A percentile compares a stretch with the other conserved stretches of the same genome.
phyloP scores from a whole-genome alignment of 208 protist species.

The Leishmania arabica region DNA sequence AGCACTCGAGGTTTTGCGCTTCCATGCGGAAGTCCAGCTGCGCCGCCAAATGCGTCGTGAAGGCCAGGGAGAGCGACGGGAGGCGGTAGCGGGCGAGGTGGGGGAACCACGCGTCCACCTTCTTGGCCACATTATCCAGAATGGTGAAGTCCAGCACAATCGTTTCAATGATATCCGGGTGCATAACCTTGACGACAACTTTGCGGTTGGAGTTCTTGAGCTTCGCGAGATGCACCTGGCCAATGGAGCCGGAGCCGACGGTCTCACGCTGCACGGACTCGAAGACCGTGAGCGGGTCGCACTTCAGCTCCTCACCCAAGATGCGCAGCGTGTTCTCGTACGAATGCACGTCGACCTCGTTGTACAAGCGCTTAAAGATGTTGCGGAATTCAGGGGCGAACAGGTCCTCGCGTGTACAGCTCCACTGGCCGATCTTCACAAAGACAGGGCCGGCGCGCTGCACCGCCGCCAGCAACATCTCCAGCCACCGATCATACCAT shows the following conservation, averaged over 20 bases:
- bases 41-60: conserved; percentile 81
- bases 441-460: conserved; percentile 87
- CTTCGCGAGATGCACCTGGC: conserved; percentile 88
- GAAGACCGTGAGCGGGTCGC: conserved; percentile 64
- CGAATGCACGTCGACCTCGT: conserved; percentile 76
- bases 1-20: conserved; percentile 82
- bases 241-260: conserved; percentile 90
- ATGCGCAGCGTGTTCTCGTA: conserved; percentile 72
- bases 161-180: conserved; percentile 83
- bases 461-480: conserved; percentile 68
- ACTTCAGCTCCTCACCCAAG: conserved; percentile 72
- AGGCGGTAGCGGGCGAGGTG: conserved; percentile 63
- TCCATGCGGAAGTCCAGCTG: conserved; percentile 93
- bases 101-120: conserved; percentile 14
- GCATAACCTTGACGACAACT: conserved; percentile 92
- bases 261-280: conserved; percentile 61
- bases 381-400: conserved; percentile 80
- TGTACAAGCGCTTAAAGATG: conserved; percentile 83
- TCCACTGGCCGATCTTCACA: conserved; percentile 93
- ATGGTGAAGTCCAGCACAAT: conserved; percentile 89
- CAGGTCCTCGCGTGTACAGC: conserved; percentile 88
- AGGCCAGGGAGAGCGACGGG: conserved; percentile 62
- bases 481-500: conserved; percentile 76
- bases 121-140: conserved; percentile 51
- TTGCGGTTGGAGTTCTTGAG: conserved; percentile 57